A percentile compares a stretch with the other conserved stretches of the same genome.
phyloP scores from a whole-genome alignment of 805 yeast genomes.

The Pichia rugopelliculosa region DNA sequence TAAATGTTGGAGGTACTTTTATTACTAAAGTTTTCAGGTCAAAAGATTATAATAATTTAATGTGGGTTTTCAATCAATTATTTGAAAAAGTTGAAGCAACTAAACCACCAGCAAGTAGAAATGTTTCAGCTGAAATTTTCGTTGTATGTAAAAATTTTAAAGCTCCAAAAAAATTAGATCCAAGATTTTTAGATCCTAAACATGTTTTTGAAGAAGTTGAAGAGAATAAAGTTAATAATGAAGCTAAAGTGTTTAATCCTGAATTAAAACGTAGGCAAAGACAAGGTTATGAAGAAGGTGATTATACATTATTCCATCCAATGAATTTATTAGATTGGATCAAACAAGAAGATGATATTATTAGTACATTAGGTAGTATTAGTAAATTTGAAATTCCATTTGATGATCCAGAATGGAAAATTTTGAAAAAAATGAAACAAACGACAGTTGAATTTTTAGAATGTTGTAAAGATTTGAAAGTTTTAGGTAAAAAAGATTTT shows the following conservation, averaged over 20 bases:
- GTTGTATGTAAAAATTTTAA: constrained; percentile 95
- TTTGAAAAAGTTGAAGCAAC: constrained; percentile 98
- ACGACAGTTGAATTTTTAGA: constrained; percentile 74
- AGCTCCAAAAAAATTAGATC: constrained; percentile 93
- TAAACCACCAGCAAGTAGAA: constrained; percentile 97
- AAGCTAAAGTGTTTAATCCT: constrained; percentile 91
- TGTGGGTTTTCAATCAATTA: constrained; percentile 96
- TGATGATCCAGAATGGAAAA: constrained; percentile 63
- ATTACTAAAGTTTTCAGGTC: constrained; percentile 97
- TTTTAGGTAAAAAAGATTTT: constrained; percentile 91
- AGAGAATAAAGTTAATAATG: constrained; percentile 67
- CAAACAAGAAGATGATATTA: constrained; percentile 66
- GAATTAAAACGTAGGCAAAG: constrained; percentile 85
- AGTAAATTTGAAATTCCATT: constrained; percentile 58
- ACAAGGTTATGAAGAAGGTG: constrained; percentile 96
- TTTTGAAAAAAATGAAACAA: constrained; percentile 61
- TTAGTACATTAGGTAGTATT: constrained; percentile 68
- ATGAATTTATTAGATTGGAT: constrained; percentile 76
- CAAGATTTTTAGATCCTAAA: constrained; percentile 82
- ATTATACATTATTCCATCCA: constrained; percentile 63
- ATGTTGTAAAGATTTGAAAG: constrained; percentile 87
- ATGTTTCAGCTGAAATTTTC: constrained; percentile 97
- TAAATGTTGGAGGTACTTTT: constrained; percentile 87
- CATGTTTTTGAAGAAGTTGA: constrained; percentile 91
- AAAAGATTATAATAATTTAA: constrained; percentile 92